Evolutionary conservation across 176 grass and related monocot genomes (phyloP).

Genomic region (Oryza glaberrima): DNA sequence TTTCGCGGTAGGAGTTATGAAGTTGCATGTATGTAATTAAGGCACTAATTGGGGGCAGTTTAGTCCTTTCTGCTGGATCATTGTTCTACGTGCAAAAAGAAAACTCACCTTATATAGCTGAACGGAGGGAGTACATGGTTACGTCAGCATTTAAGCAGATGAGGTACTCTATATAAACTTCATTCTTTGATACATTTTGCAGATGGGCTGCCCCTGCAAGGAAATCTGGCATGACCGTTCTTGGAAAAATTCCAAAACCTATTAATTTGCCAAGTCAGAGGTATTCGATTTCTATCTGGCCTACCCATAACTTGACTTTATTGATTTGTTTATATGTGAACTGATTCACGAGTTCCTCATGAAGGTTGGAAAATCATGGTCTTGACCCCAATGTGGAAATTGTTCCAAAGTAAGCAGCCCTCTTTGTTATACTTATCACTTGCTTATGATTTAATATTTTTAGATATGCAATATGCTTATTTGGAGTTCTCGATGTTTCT

Average conservation of each 20-base stretch:
- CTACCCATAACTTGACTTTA: conserved; percentile 3
- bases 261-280: conserved; percentile 98
- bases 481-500: conserved; percentile 28
- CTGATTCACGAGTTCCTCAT: conserved; percentile 51
- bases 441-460: conserved; percentile 1
- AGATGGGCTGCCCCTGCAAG: conserved; percentile 83
- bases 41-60: not conserved
- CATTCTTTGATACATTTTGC: conserved; percentile 36
- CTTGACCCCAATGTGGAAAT: conserved; percentile 94
- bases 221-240: conserved; percentile 98
- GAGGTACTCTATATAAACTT: not conserved
- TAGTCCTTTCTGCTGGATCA: not conserved
- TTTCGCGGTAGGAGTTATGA: not conserved
- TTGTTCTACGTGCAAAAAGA: not conserved
- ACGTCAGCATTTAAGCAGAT: not conserved
- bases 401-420: conserved; percentile 86
- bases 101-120: not conserved
- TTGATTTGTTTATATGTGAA: conserved; percentile 21
- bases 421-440: conserved; percentile 21
- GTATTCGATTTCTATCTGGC: conserved; percentile 48
- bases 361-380: conserved; percentile 98
- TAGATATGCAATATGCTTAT: conserved; percentile 10
- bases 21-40: not conserved
- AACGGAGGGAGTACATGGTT: not conserved
- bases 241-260: conserved; percentile 97